Conservation (phyloP, 2,329 filamentous ascomycete genomes). For the Plenodomus tracheiphilus region DNA sequence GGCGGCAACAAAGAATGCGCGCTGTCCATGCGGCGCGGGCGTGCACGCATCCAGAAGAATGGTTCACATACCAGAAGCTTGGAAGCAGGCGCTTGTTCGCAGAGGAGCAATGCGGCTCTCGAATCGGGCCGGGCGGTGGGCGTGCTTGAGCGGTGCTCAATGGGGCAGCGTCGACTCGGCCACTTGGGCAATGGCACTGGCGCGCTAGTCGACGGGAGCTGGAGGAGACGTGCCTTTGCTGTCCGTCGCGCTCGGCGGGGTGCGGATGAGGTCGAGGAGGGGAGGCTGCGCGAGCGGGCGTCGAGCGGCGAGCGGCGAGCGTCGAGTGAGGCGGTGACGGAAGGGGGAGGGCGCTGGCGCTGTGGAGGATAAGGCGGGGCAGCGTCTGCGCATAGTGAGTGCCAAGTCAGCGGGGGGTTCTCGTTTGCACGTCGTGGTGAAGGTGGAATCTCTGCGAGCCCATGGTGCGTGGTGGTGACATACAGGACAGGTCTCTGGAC, state of each 20-base stretch:
- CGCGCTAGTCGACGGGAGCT: conserved; percentile 1
- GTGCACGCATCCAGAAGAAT: background rate
- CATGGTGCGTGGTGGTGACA: background rate
- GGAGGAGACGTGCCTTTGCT: conserved; percentile 1
- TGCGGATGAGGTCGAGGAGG: background rate
- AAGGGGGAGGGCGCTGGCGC: conserved; percentile 5
- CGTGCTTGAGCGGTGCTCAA: background rate
- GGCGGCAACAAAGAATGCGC: background rate
- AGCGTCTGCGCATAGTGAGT: conserved; percentile 8
- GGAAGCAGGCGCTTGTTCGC: background rate
- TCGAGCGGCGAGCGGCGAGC: conserved; percentile 11
- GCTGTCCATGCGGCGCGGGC: conserved; percentile 2
- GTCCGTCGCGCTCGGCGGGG: conserved; percentile 1
- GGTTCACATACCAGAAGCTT: conserved; percentile 12
- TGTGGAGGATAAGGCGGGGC: conserved; percentile 10
- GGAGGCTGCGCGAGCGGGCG: conserved; percentile 9
- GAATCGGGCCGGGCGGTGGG: background rate
- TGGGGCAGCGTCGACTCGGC: background rate
- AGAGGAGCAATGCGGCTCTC: background rate
- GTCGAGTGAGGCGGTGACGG: conserved; percentile 15
- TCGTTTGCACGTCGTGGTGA: background rate
- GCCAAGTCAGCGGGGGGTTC: conserved; percentile 5
- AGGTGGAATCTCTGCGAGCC: too few species aligned
- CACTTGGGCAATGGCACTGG: background rate
- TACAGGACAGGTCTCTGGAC: background rate